phyloP scores from a whole-genome alignment of 2,329 filamentous ascomycete species.

The Xylariomycetidae sp. region DNA sequence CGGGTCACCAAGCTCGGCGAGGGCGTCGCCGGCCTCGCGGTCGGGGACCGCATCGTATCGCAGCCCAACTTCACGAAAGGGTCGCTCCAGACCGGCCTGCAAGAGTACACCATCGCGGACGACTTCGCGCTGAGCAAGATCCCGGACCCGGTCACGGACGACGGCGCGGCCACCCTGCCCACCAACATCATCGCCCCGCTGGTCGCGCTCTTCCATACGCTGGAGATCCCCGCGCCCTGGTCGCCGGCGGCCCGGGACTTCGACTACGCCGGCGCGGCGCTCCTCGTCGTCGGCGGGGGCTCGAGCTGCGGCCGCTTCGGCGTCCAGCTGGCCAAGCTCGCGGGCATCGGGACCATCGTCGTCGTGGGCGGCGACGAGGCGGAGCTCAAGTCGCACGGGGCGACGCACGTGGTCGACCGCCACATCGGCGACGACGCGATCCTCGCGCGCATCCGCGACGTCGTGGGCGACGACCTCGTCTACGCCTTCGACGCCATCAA shows the following conservation, averaged over 20 bases:
- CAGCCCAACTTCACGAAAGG: slow-evolving; percentile 13
- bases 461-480: slow-evolving; percentile 34
- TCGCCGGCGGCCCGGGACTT: slow-evolving; percentile 13
- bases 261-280: slow-evolving; percentile 15
- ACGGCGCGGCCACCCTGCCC: slow-evolving; percentile 32
- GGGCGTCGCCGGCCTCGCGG: slow-evolving; percentile 16
- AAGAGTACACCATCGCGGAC: slow-evolving; percentile 33
- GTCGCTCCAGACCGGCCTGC: slow-evolving; percentile 23
- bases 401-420: slow-evolving; percentile 37
- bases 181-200: slow-evolving; percentile 30
- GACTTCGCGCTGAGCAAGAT: slow-evolving; percentile 24
- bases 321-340: slow-evolving; percentile 29
- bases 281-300: slow-evolving; percentile 32
- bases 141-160: slow-evolving; percentile 27
- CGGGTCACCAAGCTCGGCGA: slow-evolving; percentile 23
- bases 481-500: slow-evolving; percentile 34
- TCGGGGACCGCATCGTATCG: slow-evolving; percentile 29
- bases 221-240: slow-evolving; percentile 26
- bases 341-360: slow-evolving; percentile 34
- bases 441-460: slow-evolving; percentile 23
- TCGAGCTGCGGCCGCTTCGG: slow-evolving; percentile 29
- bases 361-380: slow-evolving; percentile 27
- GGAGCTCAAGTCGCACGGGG: slow-evolving; percentile 30
- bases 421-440: slow-evolving; percentile 28
- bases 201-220: slow-evolving; percentile 28